Conservation (phyloP, 2,329 filamentous ascomycete species). For the Monilinia fructigena region DNA sequence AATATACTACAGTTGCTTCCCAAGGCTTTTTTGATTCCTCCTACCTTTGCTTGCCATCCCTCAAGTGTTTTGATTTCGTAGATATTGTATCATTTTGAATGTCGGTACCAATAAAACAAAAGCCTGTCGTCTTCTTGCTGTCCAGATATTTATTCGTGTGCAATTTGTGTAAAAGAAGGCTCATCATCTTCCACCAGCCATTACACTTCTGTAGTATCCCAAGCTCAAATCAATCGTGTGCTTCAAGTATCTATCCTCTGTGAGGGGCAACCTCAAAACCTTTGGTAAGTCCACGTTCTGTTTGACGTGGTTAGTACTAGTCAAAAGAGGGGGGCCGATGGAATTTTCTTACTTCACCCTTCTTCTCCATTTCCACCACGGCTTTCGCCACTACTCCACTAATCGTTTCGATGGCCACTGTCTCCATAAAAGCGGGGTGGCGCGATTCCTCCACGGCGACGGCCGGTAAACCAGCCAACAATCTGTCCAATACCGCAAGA, state of each 20-base stretch:
- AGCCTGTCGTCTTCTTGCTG: not conserved
- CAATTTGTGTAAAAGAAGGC: constrained; percentile 15
- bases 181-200: constrained; percentile 33
- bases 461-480: constrained; percentile 56
- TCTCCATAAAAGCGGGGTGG: constrained; percentile 51
- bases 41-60: constrained; percentile 34
- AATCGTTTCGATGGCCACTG: constrained; percentile 81
- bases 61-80: constrained; percentile 22
- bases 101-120: constrained; percentile 10
- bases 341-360: constrained; percentile 53
- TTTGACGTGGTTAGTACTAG: constrained; percentile 3
- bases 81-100: constrained; percentile 27
- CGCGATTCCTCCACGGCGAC: constrained; percentile 44
- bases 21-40: constrained; percentile 30
- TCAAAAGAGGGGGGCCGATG: not conserved
- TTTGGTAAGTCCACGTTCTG: constrained; percentile 47
- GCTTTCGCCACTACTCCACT: constrained; percentile 68
- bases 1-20: constrained; percentile 26
- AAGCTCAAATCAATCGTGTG: constrained; percentile 70
- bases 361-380: constrained; percentile 55
- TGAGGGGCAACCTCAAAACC: constrained; percentile 63
- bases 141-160: not conserved
- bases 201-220: constrained; percentile 55
- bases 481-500: constrained; percentile 52
- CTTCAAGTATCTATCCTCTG: constrained; percentile 68